A percentile compares a stretch with the other conserved stretches of the same genome.
Conservation (phyloP, 2,329 filamentous ascomycete species). For the Venturia effusa region DNA sequence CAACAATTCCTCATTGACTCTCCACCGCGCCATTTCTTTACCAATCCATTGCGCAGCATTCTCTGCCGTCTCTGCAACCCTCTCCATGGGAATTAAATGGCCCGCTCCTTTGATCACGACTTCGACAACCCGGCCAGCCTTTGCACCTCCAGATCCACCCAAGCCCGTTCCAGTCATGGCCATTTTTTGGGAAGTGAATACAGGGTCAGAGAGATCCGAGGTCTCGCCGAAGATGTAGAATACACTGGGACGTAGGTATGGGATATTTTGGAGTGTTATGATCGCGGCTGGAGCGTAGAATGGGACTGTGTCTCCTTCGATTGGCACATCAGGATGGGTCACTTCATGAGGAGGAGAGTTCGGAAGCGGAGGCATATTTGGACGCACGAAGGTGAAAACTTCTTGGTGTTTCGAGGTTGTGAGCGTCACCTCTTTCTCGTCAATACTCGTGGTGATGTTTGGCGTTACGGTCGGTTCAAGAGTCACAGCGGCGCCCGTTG, state of each 20-base stretch:
- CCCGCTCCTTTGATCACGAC: conserved; percentile 55
- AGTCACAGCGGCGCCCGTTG: conserved; percentile 8
- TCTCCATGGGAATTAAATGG: conserved; percentile 79
- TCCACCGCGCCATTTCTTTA: conserved; percentile 27
- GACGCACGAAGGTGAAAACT: conserved; percentile 65
- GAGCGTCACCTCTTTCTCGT: conserved; percentile 50
- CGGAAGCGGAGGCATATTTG: conserved; percentile 39
- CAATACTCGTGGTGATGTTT: conserved; percentile 17
- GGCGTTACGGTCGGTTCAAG: conserved; percentile 18
- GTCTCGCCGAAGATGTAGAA: conserved; percentile 58
- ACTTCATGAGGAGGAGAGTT: conserved; percentile 27
- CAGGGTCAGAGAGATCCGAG: conserved; percentile 45
- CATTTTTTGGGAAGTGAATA: conserved; percentile 48
- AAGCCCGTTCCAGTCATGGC: conserved; percentile 51
- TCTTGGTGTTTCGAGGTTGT: conserved; percentile 82
- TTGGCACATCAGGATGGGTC: conserved; percentile 32
- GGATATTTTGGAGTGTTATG: conserved; percentile 46
- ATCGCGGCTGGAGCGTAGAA: conserved; percentile 59
- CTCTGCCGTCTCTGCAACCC: conserved; percentile 55
- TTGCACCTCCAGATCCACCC: conserved; percentile 55
- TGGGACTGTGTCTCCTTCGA: conserved; percentile 31
- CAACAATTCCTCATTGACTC: conserved; percentile 18
- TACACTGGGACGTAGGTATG: conserved; percentile 50
- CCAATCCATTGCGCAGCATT: conserved; percentile 28
- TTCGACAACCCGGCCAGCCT: conserved; percentile 56